phyloP scores from a whole-genome alignment of 345 rosid genomes.

The Microcos paniculata region DNA sequence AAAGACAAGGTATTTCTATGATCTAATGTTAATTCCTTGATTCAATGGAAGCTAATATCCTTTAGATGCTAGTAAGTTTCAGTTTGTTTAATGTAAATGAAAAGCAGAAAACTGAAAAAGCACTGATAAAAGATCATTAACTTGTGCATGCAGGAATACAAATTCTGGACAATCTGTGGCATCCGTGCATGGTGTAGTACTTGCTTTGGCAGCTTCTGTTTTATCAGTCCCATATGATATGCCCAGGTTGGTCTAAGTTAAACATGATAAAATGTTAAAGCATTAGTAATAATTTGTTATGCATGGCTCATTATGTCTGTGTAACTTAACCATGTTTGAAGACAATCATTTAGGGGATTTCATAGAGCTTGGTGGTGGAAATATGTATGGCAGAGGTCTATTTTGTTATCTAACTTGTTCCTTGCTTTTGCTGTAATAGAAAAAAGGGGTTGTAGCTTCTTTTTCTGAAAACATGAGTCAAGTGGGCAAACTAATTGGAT shows the following conservation, averaged over 20 bases:
- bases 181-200: constrained; percentile 86
- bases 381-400: too few relatives aligned
- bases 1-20: constrained; percentile 50
- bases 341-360: too few relatives aligned
- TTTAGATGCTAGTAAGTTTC: neutral
- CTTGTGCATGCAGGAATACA: constrained; percentile 46
- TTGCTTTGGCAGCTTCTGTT: constrained; percentile 94
- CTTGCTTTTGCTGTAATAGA: too few relatives aligned
- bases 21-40: neutral
- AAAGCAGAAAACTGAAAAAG: constrained; percentile 8
- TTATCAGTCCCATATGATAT: constrained; percentile 96
- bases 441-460: too few relatives aligned
- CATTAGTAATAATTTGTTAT: neutral
- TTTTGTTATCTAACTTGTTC: too few relatives aligned
- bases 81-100: neutral
- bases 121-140: neutral
- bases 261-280: neutral
- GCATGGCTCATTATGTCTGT: too few relatives aligned
- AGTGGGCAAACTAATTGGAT: neutral
- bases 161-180: constrained; percentile 50
- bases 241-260: constrained; percentile 71
- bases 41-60: neutral
- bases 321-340: too few relatives aligned
- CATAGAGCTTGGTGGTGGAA: too few relatives aligned
- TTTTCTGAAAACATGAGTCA: neutral